Conservation (phyloP, 345 rosid species). For the Kernera saxatilis region DNA sequence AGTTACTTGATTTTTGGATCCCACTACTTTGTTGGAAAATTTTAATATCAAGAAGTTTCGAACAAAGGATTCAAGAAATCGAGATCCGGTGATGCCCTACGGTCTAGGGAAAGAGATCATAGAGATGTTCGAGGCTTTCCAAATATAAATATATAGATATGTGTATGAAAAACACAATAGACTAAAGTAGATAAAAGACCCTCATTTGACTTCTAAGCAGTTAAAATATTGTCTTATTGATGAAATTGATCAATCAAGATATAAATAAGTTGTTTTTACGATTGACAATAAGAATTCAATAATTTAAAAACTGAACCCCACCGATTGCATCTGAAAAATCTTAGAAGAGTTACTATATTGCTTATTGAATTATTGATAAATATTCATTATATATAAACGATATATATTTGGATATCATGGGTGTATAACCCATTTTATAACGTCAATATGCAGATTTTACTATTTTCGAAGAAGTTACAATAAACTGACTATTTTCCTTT, state of each 20-base stretch:
- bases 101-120: background rate
- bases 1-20: constrained; percentile 3
- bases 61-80: background rate
- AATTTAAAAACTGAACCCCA: constrained; percentile 4
- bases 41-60: background rate
- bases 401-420: no score
- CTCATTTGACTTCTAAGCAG: constrained; percentile 19
- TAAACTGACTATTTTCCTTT: no score
- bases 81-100: background rate
- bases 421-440: no score
- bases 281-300: background rate
- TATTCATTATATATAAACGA: background rate
- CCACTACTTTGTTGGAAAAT: background rate
- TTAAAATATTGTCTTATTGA: constrained; percentile 17
- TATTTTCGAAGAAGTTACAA: no score
- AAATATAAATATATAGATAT: background rate
- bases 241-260: constrained; percentile 13
- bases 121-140: background rate
- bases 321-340: constrained; percentile 26
- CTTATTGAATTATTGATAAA: background rate
- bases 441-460: no score
- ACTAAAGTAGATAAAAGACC: background rate
- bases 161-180: background rate
- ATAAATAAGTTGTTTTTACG: background rate
- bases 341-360: background rate